These are phyloP conservation scores for Auricularia sp. DNA, from an alignment of 768 basidiomycete genomes.

Conservation along the genomic window DNA sequence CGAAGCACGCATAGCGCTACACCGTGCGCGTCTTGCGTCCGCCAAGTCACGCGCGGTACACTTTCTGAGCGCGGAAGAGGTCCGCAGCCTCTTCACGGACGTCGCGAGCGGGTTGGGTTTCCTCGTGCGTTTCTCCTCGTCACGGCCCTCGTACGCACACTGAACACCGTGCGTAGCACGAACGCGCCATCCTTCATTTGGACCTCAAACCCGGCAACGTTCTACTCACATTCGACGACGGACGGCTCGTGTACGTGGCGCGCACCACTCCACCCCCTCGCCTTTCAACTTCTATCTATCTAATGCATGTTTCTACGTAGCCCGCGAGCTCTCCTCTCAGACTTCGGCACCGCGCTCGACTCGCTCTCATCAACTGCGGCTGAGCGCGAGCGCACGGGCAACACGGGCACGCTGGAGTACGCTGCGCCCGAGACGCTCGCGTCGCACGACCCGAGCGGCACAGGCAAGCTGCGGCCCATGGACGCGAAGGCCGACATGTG, in stretches of 20 bases:
- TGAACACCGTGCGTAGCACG: constrained; percentile 40
- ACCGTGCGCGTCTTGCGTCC: constrained; percentile 7
- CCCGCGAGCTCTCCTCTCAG: constrained; percentile 88
- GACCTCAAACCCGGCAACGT: constrained; percentile 95
- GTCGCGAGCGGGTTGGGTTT: constrained; percentile 82
- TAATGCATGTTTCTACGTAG: constrained; percentile 27
- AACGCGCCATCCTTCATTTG: constrained; percentile 78
- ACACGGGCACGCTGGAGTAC: constrained; percentile 91
- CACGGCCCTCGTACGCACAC: background rate
- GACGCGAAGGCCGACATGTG: constrained; percentile 94
- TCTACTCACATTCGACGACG: constrained; percentile 84
- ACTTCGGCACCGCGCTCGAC: constrained; percentile 91
- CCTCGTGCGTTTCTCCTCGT: constrained; percentile 43
- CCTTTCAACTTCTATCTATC: constrained; percentile 3
- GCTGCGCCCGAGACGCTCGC: constrained; percentile 82
- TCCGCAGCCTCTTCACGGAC: constrained; percentile 70
- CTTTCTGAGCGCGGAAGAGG: constrained; percentile 75
- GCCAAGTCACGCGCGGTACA: constrained; percentile 50
- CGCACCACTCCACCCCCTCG: background rate
- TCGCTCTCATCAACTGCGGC: constrained; percentile 49
- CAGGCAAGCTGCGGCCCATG: constrained; percentile 38
- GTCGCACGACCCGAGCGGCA: constrained; percentile 22
- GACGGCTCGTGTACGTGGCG: constrained; percentile 55
- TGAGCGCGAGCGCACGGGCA: constrained; percentile 66
- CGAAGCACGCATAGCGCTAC: constrained; percentile 47